Conservation (phyloP, 768 basidiomycete genomes). For the Amanita pallidorosea region DNA sequence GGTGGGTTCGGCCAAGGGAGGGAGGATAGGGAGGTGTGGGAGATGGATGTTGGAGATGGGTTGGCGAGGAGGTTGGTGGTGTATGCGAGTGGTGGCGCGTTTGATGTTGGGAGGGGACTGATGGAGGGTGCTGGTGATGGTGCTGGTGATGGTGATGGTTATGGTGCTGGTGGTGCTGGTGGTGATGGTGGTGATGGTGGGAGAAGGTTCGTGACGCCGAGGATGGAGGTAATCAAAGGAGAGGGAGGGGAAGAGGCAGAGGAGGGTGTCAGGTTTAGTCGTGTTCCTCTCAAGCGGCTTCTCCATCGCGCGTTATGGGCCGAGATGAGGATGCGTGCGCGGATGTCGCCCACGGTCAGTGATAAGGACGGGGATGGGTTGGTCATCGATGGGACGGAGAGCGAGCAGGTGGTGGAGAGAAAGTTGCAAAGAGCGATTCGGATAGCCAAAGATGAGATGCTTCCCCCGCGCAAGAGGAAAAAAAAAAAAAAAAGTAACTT, state of each 20-base stretch:
- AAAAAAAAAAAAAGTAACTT: too few relatives aligned
- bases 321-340: background rate
- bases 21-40: background rate
- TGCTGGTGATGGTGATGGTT: background rate
- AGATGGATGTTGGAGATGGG: constrained; percentile 3
- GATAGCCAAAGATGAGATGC: background rate
- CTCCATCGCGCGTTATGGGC: constrained; percentile 10
- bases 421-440: background rate
- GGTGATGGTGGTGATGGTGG: too few relatives aligned
- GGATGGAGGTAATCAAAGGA: constrained; percentile 9
- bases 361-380: background rate
- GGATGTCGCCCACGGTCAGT: background rate
- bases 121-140: background rate
- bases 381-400: too few relatives aligned
- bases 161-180: too few relatives aligned
- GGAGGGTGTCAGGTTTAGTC: background rate
- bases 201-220: constrained; percentile 7
- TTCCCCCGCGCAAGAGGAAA: background rate
- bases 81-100: background rate
- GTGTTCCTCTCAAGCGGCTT: constrained; percentile 7
- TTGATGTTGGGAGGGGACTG: background rate
- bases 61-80: constrained; percentile 7
- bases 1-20: too few relatives aligned
- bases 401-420: background rate
- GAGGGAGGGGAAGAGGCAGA: constrained; percentile 8